Evolutionary conservation across 108 stramenopile species (phyloP).

Genomic region (Nitzschia inconspicua): DNA sequence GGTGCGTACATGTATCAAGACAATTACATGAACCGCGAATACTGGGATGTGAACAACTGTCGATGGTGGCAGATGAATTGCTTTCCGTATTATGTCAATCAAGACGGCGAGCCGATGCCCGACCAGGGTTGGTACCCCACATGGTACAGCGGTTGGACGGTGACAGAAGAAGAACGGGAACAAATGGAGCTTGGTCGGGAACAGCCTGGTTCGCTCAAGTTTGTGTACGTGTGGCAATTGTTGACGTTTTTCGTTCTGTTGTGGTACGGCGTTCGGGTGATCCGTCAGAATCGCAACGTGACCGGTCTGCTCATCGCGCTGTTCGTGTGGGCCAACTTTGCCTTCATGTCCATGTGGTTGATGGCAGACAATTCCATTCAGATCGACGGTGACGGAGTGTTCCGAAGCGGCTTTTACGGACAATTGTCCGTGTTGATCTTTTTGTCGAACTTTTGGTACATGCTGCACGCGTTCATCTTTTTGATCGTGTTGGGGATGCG

Average conservation of each 20-base stretch:
- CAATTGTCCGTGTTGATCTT: conserved; percentile 55
- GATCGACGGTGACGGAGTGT: conserved; percentile 37
- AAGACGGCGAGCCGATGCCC: conserved; percentile 10
- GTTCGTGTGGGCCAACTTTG: conserved; percentile 42
- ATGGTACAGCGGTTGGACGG: not conserved
- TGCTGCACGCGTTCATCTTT: conserved; percentile 7
- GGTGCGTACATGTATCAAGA: not conserved
- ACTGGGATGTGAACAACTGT: conserved; percentile 27
- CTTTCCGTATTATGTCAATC: conserved; percentile 17
- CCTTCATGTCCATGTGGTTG: conserved; percentile 48
- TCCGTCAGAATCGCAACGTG: conserved; percentile 28
- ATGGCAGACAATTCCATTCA: conserved; percentile 38
- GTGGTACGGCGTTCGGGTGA: conserved; percentile 27
- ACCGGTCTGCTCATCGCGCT: conserved; percentile 32
- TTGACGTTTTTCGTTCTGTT: conserved; percentile 46
- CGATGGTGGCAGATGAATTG: conserved; percentile 50
- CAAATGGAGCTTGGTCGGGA: conserved; percentile 5
- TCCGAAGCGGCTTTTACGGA: conserved; percentile 54
- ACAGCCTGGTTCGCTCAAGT: conserved; percentile 37
- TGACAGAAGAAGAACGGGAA: conserved; percentile 20
- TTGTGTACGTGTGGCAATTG: conserved; percentile 52
- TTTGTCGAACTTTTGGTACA: conserved; percentile 50
- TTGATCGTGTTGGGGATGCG: conserved; percentile 6
- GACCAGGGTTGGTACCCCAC: conserved; percentile 8
- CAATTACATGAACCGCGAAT: not conserved